Base-by-base conservation (phyloP, 2,329 filamentous ascomycete genomes). In the Scedosporium boydii region DNA sequence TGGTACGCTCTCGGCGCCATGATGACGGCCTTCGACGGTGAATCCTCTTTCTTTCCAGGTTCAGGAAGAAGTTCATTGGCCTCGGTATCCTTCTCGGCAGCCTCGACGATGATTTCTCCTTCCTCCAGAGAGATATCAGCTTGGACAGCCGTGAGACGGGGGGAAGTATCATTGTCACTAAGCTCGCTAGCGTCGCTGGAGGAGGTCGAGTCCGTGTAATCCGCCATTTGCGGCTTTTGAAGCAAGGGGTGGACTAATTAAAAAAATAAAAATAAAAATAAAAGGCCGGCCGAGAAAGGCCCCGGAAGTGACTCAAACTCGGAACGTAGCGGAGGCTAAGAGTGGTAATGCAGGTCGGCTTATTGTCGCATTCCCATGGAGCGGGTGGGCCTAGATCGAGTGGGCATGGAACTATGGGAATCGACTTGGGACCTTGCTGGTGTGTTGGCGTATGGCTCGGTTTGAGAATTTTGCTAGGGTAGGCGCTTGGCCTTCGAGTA, bases 1-100 rank as follows among this genome's bases (percentile, higher is more conserved):
- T 93, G 89, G 68, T 93, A 93, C 1, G 81, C 83, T 57, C 88
- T 76, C 18, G 81, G 72, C 63, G 74, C 72, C 67, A 83, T 76
- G 48, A 71, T 66, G 21, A 63, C 64, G 6, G 67, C 61, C 16
- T 63, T 63, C n/a, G 63, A 46, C 3, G 61, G 21, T 14, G 56
- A 18, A 21, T 59, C 21, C 26, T 59, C 51, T 18, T 21, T 38
- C 14, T 21, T 55, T 88, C 76, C 23, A 81, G 71, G 62, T 74
- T 72, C 66, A 82, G 76, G 46, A 70, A 66, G 23, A 63, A 64
- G 5, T 66, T 60, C 16, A 63, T 63, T 16, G 63, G 44, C 3
- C 59, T 5, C 23, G 14, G 14, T 10, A 5, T 21, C 44, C 51
- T 2, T 29, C 6, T 53, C n/a, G 12, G 16, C 16, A 26, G 23